Evolutionary conservation across 768 basidiomycete species (phyloP).

Genomic region (Glaciozyma martinii): DNA sequence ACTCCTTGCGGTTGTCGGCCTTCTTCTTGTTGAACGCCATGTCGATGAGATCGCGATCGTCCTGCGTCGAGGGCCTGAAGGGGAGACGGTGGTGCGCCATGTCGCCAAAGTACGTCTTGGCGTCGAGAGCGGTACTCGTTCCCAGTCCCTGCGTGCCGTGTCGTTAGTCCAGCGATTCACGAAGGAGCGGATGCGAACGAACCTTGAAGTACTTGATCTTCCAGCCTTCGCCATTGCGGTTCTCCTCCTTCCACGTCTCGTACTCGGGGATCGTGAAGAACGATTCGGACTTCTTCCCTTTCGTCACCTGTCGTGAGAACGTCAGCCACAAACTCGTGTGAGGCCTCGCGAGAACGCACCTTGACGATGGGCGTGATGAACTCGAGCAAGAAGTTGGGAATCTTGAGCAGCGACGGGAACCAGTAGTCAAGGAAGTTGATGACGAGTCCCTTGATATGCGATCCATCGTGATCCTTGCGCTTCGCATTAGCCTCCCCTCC

Average conservation of each 20-base stretch:
- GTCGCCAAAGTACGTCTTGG: slow-evolving; percentile 81
- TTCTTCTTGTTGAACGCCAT: slow-evolving; percentile 99
- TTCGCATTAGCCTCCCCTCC: background rate
- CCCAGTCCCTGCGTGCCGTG: slow-evolving; percentile 68
- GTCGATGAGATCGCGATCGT: slow-evolving; percentile 82
- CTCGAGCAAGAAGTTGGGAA: slow-evolving; percentile 88
- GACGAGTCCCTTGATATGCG: slow-evolving; percentile 99
- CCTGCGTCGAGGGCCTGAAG: slow-evolving; percentile 68
- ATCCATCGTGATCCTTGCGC: slow-evolving; percentile 93
- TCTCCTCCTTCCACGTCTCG: slow-evolving; percentile 77
- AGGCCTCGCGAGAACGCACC: slow-evolving; percentile 44
- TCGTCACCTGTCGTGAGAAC: slow-evolving; percentile 51
- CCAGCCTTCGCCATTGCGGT: slow-evolving; percentile 69
- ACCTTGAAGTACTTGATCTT: slow-evolving; percentile 96
- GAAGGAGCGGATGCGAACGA: slow-evolving; percentile 21
- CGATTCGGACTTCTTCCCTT: slow-evolving; percentile 64
- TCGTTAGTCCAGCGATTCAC: background rate
- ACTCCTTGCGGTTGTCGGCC: slow-evolving; percentile 95
- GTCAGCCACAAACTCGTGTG: background rate
- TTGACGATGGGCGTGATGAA: slow-evolving; percentile 98
- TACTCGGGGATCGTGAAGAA: slow-evolving; percentile 99
- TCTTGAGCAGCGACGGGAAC: slow-evolving; percentile 82
- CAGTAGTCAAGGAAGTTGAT: slow-evolving; percentile 98
- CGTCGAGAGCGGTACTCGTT: slow-evolving; percentile 80
- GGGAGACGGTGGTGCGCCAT: slow-evolving; percentile 93